phyloP scores from a whole-genome alignment of 306 rosid species.

The Cucurbita argyrosperma region DNA sequence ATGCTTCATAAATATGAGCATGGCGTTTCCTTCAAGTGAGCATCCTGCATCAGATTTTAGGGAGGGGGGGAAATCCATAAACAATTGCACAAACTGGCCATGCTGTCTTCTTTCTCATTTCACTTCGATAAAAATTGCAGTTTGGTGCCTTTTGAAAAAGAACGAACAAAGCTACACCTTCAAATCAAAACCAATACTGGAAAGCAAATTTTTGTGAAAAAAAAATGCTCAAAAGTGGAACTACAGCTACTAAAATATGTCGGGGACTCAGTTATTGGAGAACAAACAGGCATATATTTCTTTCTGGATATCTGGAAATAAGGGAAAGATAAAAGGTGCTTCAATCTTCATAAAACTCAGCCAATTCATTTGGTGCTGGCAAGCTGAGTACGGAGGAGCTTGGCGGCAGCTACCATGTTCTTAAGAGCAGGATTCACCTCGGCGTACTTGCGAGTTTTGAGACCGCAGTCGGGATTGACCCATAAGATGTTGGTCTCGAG shows the following conservation, averaged over 20 bases:
- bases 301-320: not conserved
- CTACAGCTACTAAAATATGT: not conserved
- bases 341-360: not conserved
- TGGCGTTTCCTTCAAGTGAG: not conserved
- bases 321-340: not conserved
- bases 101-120: not conserved
- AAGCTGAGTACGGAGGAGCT: constrained; percentile 51
- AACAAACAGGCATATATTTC: not conserved
- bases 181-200: not conserved
- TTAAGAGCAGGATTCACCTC: constrained; percentile 69
- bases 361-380: constrained; percentile 35
- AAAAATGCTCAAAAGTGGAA: not conserved
- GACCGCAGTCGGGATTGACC: constrained; percentile 90
- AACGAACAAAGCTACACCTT: not conserved
- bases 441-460: constrained; percentile 63
- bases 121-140: not conserved
- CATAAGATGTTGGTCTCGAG: constrained; percentile 66
- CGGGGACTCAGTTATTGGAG: not conserved
- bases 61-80: not conserved
- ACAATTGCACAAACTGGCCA: not conserved
- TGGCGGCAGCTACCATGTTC: constrained; percentile 75
- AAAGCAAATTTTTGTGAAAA: not conserved
- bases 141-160: not conserved
- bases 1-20: not conserved
- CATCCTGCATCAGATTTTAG: not conserved